Evolutionary conservation across 2,329 filamentous ascomycete species (phyloP).

Genomic region (Fusarium sarcochroum): DNA sequence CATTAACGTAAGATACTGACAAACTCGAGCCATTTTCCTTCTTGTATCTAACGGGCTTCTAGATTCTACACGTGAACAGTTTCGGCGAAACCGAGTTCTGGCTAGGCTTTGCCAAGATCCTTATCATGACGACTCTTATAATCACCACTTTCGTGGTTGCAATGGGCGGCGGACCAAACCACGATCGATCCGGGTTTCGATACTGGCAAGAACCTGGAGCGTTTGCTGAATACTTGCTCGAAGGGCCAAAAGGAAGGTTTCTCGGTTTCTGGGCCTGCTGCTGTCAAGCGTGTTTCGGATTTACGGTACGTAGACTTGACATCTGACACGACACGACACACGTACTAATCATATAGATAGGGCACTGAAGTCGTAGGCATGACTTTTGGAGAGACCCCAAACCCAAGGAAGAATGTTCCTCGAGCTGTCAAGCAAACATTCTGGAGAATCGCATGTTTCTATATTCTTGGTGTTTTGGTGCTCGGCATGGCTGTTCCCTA

Average conservation of each 20-base stretch:
- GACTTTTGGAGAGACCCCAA: conserved; percentile 44
- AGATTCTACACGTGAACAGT: conserved; percentile 55
- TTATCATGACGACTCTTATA: conserved; percentile 59
- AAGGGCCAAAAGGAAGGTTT: conserved; percentile 55
- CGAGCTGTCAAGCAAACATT: conserved; percentile 45
- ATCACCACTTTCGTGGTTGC: conserved; percentile 49
- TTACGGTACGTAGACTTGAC: not conserved
- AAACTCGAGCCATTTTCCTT: too few species aligned
- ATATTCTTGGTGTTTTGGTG: conserved; percentile 42
- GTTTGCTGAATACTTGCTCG: conserved; percentile 55
- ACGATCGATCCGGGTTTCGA: conserved; percentile 57
- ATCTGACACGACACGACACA: not conserved
- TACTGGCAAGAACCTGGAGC: conserved; percentile 62
- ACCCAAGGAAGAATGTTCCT: conserved; percentile 44
- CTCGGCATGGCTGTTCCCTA: conserved; percentile 48
- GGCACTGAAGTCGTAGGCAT: conserved; percentile 34
- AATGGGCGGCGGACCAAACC: conserved; percentile 56
- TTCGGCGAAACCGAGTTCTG: conserved; percentile 65
- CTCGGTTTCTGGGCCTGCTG: conserved; percentile 58
- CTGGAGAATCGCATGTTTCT: conserved; percentile 48
- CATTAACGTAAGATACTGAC: conserved; percentile 45
- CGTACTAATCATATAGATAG: not conserved
- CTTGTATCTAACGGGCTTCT: not conserved
- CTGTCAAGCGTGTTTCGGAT: conserved; percentile 57
- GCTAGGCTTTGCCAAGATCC: conserved; percentile 61